Evolutionary conservation across 345 rosid genomes (phyloP), one percentile per base, ranked within the genome.

Genomic region (Chamaenerion angustifolium): DNA sequence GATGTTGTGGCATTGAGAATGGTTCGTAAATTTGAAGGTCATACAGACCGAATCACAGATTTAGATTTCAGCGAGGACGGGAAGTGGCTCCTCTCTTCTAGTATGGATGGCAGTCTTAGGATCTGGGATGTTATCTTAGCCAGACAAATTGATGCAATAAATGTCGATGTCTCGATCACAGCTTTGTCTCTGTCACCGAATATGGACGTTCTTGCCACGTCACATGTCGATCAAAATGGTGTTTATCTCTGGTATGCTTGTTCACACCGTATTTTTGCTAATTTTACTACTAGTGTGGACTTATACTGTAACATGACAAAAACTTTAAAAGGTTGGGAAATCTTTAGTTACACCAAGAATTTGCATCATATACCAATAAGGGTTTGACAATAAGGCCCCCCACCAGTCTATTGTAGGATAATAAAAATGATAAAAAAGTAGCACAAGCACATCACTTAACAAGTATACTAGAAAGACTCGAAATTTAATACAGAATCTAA

Each of bases 11-110:
- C 95, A 11, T 58, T 69, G 63, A 76, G 81, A 74, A 70, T 92
- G 84, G 95, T 84, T 64, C 95, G 98, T 65, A 81, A 82, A 66
- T 92, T 92, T 74, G 85, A 77, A 76, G 98, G 96, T 40, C 98
- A 92, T 44, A 64, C 82, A 27, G 98, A 92, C 64, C 85, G 96
- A 49, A 55, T 84, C 54, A 84, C 90, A 13, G 98, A 84, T 69
- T 15, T 84, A 62, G 87, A 90, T 67, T 92, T 84, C 60, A 84
- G 95, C 46, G 95, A 84, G 65, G 96, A 87, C 74, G 96, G 98
- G 40, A 92, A 92, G 68, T 92, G 98, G 98, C 80, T 92, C 50
- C 52, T 87, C 63, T 87, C 95, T 56, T 80, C 88, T 55, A 82
- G 98, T 65, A 87, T 87, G 98, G 96, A 92, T 66, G 94, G 96